phyloP scores from a whole-genome alignment of 305 asterid genomes.

The Stenogyne calaminthoides region DNA sequence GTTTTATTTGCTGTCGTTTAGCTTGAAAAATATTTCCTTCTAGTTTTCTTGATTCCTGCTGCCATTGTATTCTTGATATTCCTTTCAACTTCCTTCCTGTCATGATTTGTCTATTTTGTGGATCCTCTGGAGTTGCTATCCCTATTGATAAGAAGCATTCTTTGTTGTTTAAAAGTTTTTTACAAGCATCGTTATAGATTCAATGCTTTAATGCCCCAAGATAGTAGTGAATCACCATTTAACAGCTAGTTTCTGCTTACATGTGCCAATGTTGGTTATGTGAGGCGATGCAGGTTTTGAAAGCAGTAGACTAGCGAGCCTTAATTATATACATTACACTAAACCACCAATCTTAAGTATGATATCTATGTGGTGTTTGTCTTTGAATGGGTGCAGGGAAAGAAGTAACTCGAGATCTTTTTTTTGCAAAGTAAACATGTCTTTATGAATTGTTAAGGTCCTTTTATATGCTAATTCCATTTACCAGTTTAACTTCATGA shows the following conservation, averaged over 20 bases:
- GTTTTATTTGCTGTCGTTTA: neutral
- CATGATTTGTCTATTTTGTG: neutral
- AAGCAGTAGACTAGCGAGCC: neutral
- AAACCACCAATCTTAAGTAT: too few relatives aligned
- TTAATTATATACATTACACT: neutral
- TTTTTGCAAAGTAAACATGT: conserved; percentile 10
- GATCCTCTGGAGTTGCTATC: neutral
- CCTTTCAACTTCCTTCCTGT: neutral
- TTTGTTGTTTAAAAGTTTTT: neutral
- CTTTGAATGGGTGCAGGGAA: neutral
- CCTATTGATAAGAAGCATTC: neutral
- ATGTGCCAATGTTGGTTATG: neutral
- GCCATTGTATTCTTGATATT: neutral
- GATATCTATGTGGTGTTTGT: neutral
- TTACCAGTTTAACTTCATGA: neutral
- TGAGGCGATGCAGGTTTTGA: neutral
- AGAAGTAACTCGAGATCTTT: neutral
- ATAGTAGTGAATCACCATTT: neutral
- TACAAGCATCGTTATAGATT: neutral
- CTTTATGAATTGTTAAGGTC: neutral
- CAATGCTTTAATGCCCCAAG: neutral
- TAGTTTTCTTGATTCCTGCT: conserved; percentile 4
- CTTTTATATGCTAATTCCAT: neutral
- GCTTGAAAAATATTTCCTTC: neutral
- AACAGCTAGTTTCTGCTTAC: neutral